Evolutionary conservation across 345 rosid genomes (phyloP).

Genomic region (Populus ilicifolia): DNA sequence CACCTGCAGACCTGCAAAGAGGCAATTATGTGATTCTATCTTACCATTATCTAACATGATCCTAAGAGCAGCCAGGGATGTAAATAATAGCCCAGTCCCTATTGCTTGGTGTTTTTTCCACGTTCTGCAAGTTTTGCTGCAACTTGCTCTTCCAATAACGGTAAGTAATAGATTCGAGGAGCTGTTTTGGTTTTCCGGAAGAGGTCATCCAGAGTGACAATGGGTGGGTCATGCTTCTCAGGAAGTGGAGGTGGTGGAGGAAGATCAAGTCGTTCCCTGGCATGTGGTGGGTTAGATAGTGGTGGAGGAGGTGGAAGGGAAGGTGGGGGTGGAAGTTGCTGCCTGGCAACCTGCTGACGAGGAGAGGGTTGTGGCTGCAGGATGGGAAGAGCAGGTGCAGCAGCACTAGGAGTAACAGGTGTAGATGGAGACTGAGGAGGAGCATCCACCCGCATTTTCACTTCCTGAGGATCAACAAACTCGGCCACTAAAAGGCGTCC

Average conservation of each 20-base stretch:
- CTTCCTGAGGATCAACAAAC: conserved; percentile 84
- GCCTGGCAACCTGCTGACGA: conserved; percentile 47
- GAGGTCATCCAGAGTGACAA: conserved; percentile 88
- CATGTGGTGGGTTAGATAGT: conserved; percentile 39
- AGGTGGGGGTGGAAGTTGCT: conserved; percentile 56
- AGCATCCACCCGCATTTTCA: conserved; percentile 56
- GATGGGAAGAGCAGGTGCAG: conserved; percentile 24
- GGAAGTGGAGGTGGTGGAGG: conserved; percentile 62
- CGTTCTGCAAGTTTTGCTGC: conserved; percentile 61
- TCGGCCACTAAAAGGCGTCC: conserved; percentile 81
- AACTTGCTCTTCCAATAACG: conserved; percentile 84
- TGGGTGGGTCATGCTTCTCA: conserved; percentile 76
- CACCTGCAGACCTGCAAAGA: conserved; percentile 51
- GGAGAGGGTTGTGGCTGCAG: conserved; percentile 50
- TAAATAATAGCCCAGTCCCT: conserved; percentile 31
- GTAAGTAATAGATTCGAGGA: conserved; percentile 94
- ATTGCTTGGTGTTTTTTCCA: conserved; percentile 37
- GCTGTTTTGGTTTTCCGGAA: conserved; percentile 88
- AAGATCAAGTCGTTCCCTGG: conserved; percentile 50
- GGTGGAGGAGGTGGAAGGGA: conserved; percentile 64
- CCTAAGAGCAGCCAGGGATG: conserved; percentile 22
- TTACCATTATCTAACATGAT: conserved; percentile 32
- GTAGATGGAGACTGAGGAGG: conserved; percentile 47
- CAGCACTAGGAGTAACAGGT: conserved; percentile 27
- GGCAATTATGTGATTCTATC: conserved; percentile 37